These are phyloP conservation scores for Immersiporthe knoxdaviesiana DNA, from an alignment of 2,329 filamentous ascomycete species.

Conservation along the genomic window DNA sequence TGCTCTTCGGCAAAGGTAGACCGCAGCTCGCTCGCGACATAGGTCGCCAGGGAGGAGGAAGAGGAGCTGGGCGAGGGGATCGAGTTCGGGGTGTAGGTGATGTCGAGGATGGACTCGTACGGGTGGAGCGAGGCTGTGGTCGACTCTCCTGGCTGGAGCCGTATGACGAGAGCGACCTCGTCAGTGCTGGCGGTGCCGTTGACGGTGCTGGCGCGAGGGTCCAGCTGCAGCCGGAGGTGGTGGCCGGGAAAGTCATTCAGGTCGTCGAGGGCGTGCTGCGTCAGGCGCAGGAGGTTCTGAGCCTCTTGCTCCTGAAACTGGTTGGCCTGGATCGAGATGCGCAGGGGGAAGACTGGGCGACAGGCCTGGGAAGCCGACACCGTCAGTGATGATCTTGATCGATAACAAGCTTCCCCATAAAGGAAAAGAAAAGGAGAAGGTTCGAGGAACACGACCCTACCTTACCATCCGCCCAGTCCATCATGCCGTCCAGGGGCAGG, in stretches of 20 bases:
- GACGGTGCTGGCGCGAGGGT: slow-evolving; percentile 43
- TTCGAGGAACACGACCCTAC: slow-evolving; percentile 50
- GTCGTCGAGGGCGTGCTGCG: slow-evolving; percentile 84
- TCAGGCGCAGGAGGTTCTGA: slow-evolving; percentile 74
- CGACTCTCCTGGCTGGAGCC: slow-evolving; percentile 66
- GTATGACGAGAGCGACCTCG: slow-evolving; percentile 69
- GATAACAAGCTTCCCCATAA: slow-evolving; percentile 7
- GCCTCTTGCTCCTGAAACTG: slow-evolving; percentile 68
- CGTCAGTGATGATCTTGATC: not conserved
- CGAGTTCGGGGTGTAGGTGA: slow-evolving; percentile 74
- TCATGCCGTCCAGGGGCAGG: slow-evolving; percentile 83
- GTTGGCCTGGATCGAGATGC: slow-evolving; percentile 75
- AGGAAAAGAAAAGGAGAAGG: not conserved
- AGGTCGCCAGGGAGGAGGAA: slow-evolving; percentile 74
- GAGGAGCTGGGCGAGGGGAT: slow-evolving; percentile 69
- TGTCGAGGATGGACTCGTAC: slow-evolving; percentile 72
- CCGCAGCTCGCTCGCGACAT: slow-evolving; percentile 77
- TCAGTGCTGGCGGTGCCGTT: slow-evolving; percentile 45
- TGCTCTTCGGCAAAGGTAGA: slow-evolving; percentile 86
- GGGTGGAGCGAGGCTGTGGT: slow-evolving; percentile 67
- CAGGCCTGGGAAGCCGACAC: slow-evolving; percentile 64
- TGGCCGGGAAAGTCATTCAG: slow-evolving; percentile 85
- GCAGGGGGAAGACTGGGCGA: slow-evolving; percentile 83
- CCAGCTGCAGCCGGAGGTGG: slow-evolving; percentile 73
- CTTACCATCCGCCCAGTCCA: slow-evolving; percentile 87